Evolutionary conservation across 345 rosid genomes (phyloP), one percentile per base, ranked within the genome.

Genomic region (Populus tremula): DNA sequence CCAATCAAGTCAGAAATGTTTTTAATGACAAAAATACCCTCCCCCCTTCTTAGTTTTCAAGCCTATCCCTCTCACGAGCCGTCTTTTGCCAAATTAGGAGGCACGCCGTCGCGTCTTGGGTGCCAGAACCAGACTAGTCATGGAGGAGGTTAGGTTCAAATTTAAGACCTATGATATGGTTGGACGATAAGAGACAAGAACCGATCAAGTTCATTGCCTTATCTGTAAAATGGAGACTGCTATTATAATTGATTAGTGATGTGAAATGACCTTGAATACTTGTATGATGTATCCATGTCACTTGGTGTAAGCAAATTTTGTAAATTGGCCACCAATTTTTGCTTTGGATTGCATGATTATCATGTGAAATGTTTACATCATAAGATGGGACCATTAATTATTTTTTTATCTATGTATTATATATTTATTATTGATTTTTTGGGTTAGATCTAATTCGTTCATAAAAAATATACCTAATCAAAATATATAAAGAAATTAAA

Each of bases 1-100:
- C 83, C 41, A 70, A 54, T 56, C 31, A 73, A 36, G 76, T 71
- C 69, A 35, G 62, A 43, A 21, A 45, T 7, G 1, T 56, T 31
- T 49, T 4, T 38, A 36, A 72, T 74, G 38, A 54, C 87, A 35
- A 78, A 69, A 73, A 23, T 80, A 10, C 82, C 84, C 87, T 76
- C 68, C 27, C 27, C 27, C 8, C 25, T 25, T 5, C 9, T 4
- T n/a, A 8, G 5, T 59, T 59, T n/a, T 9, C 63, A 56, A 10
- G 63, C 63, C 63, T 56, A 9, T 8, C 27, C 62, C 25, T n/a
- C 13, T 21, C 62, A 7, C 62, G 2, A n/a, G 27, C 62, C 23
- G 62, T n/a, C 62, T 20, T 5, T n/a, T 25, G 63, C 63, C 63
- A 9, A 4, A 9, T 53, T 20, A 53, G 59, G 59, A 53, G n/a